These are phyloP conservation scores for Angomonas desouzai DNA, from an alignment of 208 protist species.

Conservation along the genomic window DNA sequence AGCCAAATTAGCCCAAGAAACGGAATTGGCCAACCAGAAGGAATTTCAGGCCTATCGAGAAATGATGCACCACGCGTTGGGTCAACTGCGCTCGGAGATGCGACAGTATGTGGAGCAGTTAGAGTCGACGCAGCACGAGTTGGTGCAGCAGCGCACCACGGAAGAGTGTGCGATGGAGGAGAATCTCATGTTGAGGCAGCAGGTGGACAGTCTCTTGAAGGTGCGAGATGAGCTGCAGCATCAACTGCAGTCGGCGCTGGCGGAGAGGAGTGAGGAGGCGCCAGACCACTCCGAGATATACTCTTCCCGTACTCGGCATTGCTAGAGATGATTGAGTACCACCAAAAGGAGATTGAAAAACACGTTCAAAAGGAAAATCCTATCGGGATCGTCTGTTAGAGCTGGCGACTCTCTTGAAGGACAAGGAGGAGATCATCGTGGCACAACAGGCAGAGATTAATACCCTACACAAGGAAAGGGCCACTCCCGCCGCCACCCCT, in stretches of 20 bases:
- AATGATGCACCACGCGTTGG: constrained; percentile 56
- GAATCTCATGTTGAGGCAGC: neutral
- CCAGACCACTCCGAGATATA: constrained; percentile 13
- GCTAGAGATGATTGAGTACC: constrained; percentile 33
- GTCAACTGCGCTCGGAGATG: constrained; percentile 38
- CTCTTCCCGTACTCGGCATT: constrained; percentile 26
- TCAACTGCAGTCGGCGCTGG: neutral
- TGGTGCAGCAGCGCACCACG: constrained; percentile 13
- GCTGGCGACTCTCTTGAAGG: constrained; percentile 34
- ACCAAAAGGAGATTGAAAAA: constrained; percentile 51
- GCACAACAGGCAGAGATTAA: neutral
- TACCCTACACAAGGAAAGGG: neutral
- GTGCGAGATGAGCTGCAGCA: neutral
- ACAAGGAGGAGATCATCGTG: constrained; percentile 17
- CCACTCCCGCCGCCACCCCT: neutral
- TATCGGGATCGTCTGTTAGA: constrained; percentile 58
- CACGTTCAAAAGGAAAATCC: constrained; percentile 38
- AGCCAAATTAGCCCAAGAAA: constrained; percentile 14
- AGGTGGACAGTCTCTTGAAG: neutral
- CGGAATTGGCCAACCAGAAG: constrained; percentile 19
- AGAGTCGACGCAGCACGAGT: constrained; percentile 21
- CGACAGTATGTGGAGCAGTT: constrained; percentile 24
- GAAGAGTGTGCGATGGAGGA: constrained; percentile 14
- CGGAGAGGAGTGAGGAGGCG: neutral
- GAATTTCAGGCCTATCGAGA: constrained; percentile 51